phyloP scores from a whole-genome alignment of 2,329 filamentous ascomycete genomes.

The Fusarium armeniacum region DNA sequence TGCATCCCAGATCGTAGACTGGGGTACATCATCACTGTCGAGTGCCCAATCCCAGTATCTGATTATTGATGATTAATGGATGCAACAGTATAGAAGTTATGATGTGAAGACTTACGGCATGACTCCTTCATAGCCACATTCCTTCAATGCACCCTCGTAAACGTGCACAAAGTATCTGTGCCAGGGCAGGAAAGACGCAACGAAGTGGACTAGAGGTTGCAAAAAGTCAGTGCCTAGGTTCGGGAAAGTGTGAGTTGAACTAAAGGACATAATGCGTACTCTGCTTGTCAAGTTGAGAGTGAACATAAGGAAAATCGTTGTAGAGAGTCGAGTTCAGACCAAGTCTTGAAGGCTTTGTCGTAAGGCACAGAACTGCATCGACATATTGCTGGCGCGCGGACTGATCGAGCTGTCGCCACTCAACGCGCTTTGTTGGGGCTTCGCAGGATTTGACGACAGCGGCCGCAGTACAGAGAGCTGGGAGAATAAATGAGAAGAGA shows the following conservation, averaged over 20 bases:
- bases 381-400: not conserved
- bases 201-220: not conserved
- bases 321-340: not conserved
- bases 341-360: not conserved
- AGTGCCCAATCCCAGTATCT: not conserved
- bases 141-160: not conserved
- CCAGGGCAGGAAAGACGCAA: not conserved
- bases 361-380: not conserved
- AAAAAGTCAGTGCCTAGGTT: not conserved
- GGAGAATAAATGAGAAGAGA: not conserved
- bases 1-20: accelerated
- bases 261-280: not conserved
- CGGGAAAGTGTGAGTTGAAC: accelerated
- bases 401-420: not conserved
- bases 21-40: not conserved
- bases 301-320: not conserved
- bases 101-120: not conserved
- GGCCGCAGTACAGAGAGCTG: not conserved
- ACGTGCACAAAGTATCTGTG: not conserved
- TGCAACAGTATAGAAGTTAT: accelerated
- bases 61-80: not conserved
- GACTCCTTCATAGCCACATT: not conserved
- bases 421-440: not conserved
- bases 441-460: not conserved
- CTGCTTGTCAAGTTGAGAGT: not conserved